These are phyloP conservation scores for Inga laurina DNA, from an alignment of 306 rosid genomes.

Conservation along the genomic window DNA sequence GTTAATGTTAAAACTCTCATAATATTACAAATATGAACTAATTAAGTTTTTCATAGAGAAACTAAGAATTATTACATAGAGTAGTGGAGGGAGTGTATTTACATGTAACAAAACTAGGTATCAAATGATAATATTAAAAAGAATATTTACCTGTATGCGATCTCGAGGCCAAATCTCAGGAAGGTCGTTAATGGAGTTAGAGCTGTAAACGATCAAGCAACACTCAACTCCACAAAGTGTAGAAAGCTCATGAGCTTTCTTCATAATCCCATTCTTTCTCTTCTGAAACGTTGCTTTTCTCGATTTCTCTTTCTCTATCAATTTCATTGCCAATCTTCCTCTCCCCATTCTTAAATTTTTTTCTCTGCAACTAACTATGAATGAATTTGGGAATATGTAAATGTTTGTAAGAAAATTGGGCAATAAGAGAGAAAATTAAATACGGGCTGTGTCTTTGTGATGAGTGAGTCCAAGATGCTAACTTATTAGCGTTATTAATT, in stretches of 20 bases:
- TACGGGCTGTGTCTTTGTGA: no score
- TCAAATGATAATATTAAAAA: no score
- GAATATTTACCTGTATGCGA: background rate
- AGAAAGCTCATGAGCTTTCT: conserved; percentile 24
- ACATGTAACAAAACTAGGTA: no score
- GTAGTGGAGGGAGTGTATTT: background rate
- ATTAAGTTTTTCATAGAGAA: no score
- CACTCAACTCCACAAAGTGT: conserved; percentile 18
- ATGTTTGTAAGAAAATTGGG: background rate
- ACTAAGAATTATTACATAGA: no score
- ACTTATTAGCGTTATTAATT: background rate
- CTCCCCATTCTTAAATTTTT: no score
- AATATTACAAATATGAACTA: no score
- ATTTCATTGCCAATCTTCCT: background rate
- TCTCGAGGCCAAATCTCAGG: conserved; percentile 20
- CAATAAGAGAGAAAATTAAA: background rate
- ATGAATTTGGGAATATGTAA: background rate
- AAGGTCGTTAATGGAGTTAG: background rate
- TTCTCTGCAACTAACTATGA: background rate
- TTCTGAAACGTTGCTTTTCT: conserved; percentile 11
- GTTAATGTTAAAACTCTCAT: no score
- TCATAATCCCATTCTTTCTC: conserved; percentile 35
- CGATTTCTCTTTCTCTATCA: conserved; percentile 23
- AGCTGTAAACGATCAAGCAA: conserved; percentile 7
- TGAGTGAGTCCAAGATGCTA: background rate